Conservation (phyloP, 2,329 filamentous ascomycete species). For the Drechslerella stenobrocha region DNA sequence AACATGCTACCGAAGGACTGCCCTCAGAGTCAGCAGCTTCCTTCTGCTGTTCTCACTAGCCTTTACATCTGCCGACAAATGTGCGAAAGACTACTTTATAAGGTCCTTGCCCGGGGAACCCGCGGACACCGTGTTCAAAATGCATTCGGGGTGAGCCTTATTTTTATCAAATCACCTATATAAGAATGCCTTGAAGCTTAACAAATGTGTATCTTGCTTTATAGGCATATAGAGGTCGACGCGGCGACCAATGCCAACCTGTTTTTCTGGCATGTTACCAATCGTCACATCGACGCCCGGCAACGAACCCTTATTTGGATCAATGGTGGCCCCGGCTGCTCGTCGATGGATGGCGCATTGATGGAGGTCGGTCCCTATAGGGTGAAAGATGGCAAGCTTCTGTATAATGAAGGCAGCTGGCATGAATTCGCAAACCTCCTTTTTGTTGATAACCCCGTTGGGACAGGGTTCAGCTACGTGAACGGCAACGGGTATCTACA, state of each 20-base stretch:
- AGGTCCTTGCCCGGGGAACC: slow-evolving; percentile 82
- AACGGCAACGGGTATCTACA: slow-evolving; percentile 83
- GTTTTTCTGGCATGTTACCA: slow-evolving; percentile 98
- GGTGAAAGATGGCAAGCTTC: slow-evolving; percentile 71
- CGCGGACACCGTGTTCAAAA: slow-evolving; percentile 77
- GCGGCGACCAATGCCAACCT: slow-evolving; percentile 85
- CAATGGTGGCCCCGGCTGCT: slow-evolving; percentile 95
- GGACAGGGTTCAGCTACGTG: slow-evolving; percentile 94
- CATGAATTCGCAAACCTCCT: slow-evolving; percentile 96
- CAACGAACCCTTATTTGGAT: slow-evolving; percentile 94
- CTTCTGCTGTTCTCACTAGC: slow-evolving; percentile 46
- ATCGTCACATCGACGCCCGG: slow-evolving; percentile 87
- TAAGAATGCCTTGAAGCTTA: slow-evolving; percentile 35
- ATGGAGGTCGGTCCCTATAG: slow-evolving; percentile 97
- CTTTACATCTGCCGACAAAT: slow-evolving; percentile 59
- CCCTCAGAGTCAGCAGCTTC: slow-evolving; percentile 14
- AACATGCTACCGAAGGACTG: slow-evolving; percentile 15
- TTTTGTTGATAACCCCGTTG: slow-evolving; percentile 96
- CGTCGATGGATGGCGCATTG: slow-evolving; percentile 92
- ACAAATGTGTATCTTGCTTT: background rate
- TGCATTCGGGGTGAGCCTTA: slow-evolving; percentile 89
- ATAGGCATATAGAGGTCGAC: slow-evolving; percentile 86
- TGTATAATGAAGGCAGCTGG: slow-evolving; percentile 93
- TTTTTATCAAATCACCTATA: background rate
- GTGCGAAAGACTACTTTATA: slow-evolving; percentile 86